Percentiles rank a stretch among this genome's conserved stretches.
Evolutionary conservation across 768 basidiomycete species (phyloP).

Genomic region (Roridomyces roridus): DNA sequence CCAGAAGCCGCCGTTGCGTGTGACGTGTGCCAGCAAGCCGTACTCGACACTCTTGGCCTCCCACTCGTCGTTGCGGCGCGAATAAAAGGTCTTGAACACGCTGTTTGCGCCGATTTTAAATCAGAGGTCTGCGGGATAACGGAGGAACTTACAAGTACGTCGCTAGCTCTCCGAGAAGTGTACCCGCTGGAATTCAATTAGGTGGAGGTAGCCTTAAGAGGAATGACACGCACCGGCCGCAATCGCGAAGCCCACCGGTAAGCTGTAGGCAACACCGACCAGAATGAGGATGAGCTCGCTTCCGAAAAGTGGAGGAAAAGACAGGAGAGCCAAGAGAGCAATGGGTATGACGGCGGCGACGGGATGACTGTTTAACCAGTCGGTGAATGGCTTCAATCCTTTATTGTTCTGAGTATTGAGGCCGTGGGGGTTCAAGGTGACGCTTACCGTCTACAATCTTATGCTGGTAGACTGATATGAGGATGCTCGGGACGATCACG

Average conservation of each 20-base stretch:
- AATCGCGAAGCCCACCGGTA: conserved; percentile 53
- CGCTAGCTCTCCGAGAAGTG: too few species aligned
- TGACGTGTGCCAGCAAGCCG: too few species aligned
- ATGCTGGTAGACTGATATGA: conserved; percentile 49
- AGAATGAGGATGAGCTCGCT: conserved; percentile 36
- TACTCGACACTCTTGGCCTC: too few species aligned
- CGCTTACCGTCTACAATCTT: conserved; percentile 50
- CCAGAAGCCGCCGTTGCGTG: too few species aligned
- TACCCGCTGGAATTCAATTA: neutral
- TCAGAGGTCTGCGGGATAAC: too few species aligned
- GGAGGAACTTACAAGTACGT: too few species aligned
- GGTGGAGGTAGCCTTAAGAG: neutral
- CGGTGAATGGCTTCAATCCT: neutral
- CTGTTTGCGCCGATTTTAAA: too few species aligned
- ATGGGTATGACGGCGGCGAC: conserved; percentile 62
- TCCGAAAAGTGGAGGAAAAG: conserved; percentile 46
- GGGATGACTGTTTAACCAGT: conserved; percentile 33
- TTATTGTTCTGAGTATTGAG: too few species aligned
- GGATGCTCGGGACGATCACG: conserved; percentile 36
- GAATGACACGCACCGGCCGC: conserved; percentile 37
- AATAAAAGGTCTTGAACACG: too few species aligned
- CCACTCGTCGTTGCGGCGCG: too few species aligned
- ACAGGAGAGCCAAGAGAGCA: conserved; percentile 57
- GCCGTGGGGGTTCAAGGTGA: too few species aligned
- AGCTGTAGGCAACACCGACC: conserved; percentile 4